Base-by-base conservation (phyloP, 2,329 filamentous ascomycete genomes). In the Albophoma yamanashiensis region DNA sequence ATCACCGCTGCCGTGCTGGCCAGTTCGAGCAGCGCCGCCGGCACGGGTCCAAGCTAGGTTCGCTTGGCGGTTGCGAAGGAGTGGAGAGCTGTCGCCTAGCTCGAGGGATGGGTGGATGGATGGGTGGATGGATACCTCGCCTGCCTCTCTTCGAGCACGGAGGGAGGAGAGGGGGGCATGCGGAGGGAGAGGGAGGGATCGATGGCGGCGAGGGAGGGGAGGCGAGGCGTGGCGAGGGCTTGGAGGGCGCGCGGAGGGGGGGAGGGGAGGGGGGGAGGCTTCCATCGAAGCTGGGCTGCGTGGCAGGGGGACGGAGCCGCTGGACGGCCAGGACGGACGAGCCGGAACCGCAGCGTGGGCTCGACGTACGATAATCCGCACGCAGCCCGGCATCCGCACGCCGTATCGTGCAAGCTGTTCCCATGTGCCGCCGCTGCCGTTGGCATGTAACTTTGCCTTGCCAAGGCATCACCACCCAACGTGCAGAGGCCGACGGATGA, bases 401-500 rank as follows among this genome's bases (percentile, higher is more conserved):
- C 25, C 6, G 14, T 50, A 36, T 36, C 34, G 12, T 50, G 6
- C 45, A 50, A 9, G 11, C 45, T 20, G 4, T 47, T 20, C 7
- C 15, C 4, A 20, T 34, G 47, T 31, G 47, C 47, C 27, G 47
- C 27, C 47, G 27, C 7, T n/a, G 47, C 47, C 17, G 47, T 20
- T 34, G 47, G 27, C 27, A 53, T 34, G 47, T 53, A 34, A 34
- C 45, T 27, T 20, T 27, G 25, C 3, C 47, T 27, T 8, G 45
- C 45, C 45, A 47, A 27, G 45, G 45, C 22, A 15, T 15, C 11
- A 20, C 20, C 4, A 36, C 20, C 59, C 50, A 27, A 60, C 27
- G 27, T 58, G 55, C 55, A 58, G 60, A 61, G 61, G 59, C 60
- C 58, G 62, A 59, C 66, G 65, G 69, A 71, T 72, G 69, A 70